Evolutionary conservation across 176 grass and related monocot species (phyloP), one percentile per base, ranked within the genome.

Genomic region (Areca catechu): DNA sequence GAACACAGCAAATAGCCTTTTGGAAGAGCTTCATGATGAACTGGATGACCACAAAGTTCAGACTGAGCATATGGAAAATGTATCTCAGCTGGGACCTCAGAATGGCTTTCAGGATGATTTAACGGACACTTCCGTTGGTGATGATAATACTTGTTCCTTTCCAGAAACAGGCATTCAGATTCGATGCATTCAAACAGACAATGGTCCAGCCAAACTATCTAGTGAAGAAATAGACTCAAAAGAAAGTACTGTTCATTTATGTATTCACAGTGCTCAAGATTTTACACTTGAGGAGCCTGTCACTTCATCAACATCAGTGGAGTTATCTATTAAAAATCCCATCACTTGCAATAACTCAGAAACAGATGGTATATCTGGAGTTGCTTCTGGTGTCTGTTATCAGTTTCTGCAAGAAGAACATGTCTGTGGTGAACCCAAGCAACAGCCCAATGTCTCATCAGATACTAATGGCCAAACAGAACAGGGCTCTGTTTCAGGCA

Each of bases 291-390:
- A 63, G 67, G 73, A 62, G 58, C 57, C 60, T 50, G 25, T 6
- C 20, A 4, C 48, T 5, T 72, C 49, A 58, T 52, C 62, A 72
- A 59, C 57, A 57, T 66, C 28, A 68, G 25, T 72, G 65, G 51
- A 16, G 19, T 49, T 53, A 59, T 72, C 28, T 29, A 19, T 4
- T 56, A 77, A 73, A 49, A 86, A 81, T 62, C 56, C 77, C 58
- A 71, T 77, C 63, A 66, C 43, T 57, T 12, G 68, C 23, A 64
- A 86, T 53, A 64, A 81, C 53, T 43, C 29, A n/a, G 77, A 51
- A 56, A 81, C 65, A 5, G 65, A 86, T 20, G 77, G 72, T 25
- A 74, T 77, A 65, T 81, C 81, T 86, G 83, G 81, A 71, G 73
- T 77, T 57, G 15, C 65, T 23, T 48, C 69, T 57, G 50, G 61